Evolutionary conservation across 140 eudicot species (phyloP).

Genomic region (Stevia rebaudiana): DNA sequence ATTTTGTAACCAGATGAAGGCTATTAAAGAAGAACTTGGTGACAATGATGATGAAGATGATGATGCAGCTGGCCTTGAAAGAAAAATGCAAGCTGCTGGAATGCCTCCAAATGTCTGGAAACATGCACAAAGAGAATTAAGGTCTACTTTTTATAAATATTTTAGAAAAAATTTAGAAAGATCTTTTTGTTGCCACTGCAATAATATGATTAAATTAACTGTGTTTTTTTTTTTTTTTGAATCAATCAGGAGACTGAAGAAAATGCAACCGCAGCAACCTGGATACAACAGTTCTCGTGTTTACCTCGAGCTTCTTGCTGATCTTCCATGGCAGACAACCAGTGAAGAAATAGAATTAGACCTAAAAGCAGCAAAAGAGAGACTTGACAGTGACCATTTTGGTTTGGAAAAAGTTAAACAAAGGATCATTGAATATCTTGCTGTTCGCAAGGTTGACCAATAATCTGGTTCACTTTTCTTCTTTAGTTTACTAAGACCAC

Average conservation of each 20-base stretch:
- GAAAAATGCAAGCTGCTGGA: constrained; percentile 95
- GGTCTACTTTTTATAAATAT: constrained; percentile 34
- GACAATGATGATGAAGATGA: constrained; percentile 98
- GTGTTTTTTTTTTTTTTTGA: too few relatives aligned
- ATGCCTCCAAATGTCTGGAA: constrained; percentile 98
- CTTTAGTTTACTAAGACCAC: not conserved
- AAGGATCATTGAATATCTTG: constrained; percentile 92
- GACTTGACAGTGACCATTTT: constrained; percentile 90
- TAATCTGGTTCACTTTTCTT: constrained; percentile 15
- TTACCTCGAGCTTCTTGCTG: constrained; percentile 96
- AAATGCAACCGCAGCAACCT: constrained; percentile 99
- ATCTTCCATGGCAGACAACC: constrained; percentile 88
- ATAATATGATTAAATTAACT: not conserved
- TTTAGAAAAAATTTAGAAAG: not conserved
- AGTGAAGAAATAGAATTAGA: constrained; percentile 81
- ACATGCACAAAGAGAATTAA: constrained; percentile 95
- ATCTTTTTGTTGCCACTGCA: not conserved
- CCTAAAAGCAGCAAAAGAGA: constrained; percentile 86
- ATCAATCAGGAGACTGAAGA: constrained; percentile 82
- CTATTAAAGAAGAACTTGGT: constrained; percentile 98
- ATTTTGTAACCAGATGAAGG: constrained; percentile 68
- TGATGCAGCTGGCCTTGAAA: constrained; percentile 88
- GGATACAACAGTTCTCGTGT: constrained; percentile 94
- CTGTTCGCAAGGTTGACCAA: constrained; percentile 86
- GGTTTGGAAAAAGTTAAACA: constrained; percentile 92